A percentile compares a stretch with the other conserved stretches of the same genome.
Conservation (phyloP, 2,329 filamentous ascomycete species). For the Claviceps paspali region DNA sequence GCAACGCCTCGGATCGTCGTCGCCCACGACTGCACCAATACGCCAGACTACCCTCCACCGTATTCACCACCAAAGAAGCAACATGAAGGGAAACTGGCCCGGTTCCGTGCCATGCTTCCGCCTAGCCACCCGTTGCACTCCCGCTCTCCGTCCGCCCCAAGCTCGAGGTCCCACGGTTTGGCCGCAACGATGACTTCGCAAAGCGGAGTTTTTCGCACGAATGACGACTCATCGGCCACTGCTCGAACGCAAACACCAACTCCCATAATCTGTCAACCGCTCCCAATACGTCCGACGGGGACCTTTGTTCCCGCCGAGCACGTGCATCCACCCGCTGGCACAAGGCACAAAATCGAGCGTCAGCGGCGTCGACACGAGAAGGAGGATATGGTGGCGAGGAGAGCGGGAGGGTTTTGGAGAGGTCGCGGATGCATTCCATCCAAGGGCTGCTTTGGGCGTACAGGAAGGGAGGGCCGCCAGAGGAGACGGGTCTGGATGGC, state of each 20-base stretch:
- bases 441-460: slow-evolving; percentile 49
- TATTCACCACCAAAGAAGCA: slow-evolving; percentile 33
- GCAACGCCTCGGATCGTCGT: slow-evolving; percentile 2
- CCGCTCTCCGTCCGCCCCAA: slow-evolving; percentile 41
- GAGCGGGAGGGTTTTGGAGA: slow-evolving; percentile 46
- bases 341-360: slow-evolving; percentile 31
- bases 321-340: slow-evolving; percentile 24
- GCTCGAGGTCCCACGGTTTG: slow-evolving; percentile 46
- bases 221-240: slow-evolving; percentile 34
- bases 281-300: slow-evolving; percentile 29
- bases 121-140: slow-evolving; percentile 31
- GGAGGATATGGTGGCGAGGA: slow-evolving; percentile 45
- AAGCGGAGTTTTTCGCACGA: slow-evolving; percentile 42
- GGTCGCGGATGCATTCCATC: slow-evolving; percentile 48
- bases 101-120: slow-evolving; percentile 44
- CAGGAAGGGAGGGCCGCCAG: slow-evolving; percentile 47
- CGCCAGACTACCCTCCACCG: slow-evolving; percentile 33
- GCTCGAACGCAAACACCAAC: slow-evolving; percentile 8
- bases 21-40: neutral
- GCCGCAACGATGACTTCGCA: slow-evolving; percentile 47
- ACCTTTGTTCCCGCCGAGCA: slow-evolving; percentile 31
- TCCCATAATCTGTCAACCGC: slow-evolving; percentile 9
- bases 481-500: slow-evolving; percentile 44
- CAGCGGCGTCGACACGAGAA: slow-evolving; percentile 45
- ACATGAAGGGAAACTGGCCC: slow-evolving; percentile 20